Evolutionary conservation across 2,329 filamentous ascomycete genomes (phyloP).

Genomic region (Drechslerella coelobrocha): DNA sequence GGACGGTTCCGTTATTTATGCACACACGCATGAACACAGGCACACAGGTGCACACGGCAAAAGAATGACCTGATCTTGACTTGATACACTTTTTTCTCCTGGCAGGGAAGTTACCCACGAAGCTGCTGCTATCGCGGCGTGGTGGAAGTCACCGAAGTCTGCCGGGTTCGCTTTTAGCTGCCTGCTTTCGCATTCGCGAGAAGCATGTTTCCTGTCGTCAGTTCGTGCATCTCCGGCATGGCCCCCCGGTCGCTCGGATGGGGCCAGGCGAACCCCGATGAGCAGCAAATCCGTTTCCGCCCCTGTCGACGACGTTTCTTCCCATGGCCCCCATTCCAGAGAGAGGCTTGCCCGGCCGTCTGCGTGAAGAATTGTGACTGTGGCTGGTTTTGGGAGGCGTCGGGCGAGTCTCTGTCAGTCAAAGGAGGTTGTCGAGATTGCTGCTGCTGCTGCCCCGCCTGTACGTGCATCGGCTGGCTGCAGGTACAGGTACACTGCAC

Average conservation of each 20-base stretch:
- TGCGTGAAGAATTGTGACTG: no score
- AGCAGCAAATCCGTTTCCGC: constrained; percentile 1
- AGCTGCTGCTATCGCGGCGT: background rate
- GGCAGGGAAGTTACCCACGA: background rate
- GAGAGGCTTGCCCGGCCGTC: no score
- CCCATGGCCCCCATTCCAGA: no score
- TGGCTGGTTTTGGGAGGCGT: no score
- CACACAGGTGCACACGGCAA: background rate
- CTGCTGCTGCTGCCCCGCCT: no score
- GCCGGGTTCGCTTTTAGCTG: constrained; percentile 11
- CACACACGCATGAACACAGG: background rate
- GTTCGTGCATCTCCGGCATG: constrained; percentile 38
- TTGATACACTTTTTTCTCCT: background rate
- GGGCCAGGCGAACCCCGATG: constrained; percentile 42
- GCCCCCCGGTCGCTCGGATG: constrained; percentile 20
- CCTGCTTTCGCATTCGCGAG: constrained; percentile 5
- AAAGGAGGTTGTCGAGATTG: no score
- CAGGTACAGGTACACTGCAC: no score
- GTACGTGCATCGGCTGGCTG: no score
- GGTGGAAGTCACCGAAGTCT: constrained; percentile 32
- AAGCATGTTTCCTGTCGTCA: constrained; percentile 6
- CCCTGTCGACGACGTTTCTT: no score
- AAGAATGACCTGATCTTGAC: constrained; percentile 9
- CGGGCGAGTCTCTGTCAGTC: no score
- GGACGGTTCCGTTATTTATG: background rate